Evolutionary conservation across 176 grass and related monocot genomes (phyloP).

Genomic region (Eragrostis nindensis): DNA sequence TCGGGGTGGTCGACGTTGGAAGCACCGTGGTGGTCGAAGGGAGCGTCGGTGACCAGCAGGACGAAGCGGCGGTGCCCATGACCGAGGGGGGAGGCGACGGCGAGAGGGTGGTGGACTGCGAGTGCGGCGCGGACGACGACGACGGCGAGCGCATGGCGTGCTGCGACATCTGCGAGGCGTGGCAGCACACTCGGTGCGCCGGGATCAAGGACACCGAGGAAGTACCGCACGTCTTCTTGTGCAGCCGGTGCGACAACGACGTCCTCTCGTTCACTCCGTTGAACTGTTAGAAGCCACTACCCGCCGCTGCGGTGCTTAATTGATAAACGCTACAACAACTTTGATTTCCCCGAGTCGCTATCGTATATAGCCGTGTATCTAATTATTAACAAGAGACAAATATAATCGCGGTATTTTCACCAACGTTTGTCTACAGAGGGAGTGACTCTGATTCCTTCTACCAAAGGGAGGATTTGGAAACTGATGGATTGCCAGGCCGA

Average conservation of each 20-base stretch:
- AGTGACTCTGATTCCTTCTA: too few relatives aligned
- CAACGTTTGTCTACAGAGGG: too few relatives aligned
- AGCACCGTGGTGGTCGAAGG: slow-evolving; percentile 63
- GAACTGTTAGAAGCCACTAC: slow-evolving; percentile 43
- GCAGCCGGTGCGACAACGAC: slow-evolving; percentile 63
- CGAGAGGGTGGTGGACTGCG: slow-evolving; percentile 58
- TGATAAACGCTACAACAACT: too few relatives aligned
- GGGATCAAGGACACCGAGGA: slow-evolving; percentile 63
- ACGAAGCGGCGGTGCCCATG: slow-evolving; percentile 27
- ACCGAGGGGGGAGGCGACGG: slow-evolving; percentile 53
- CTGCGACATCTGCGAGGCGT: slow-evolving; percentile 86
- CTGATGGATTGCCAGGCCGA: background rate
- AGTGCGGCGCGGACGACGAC: slow-evolving; percentile 73
- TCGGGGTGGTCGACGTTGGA: slow-evolving; percentile 47
- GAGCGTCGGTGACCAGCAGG: slow-evolving; percentile 32
- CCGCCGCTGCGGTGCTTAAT: too few relatives aligned
- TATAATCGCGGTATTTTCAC: too few relatives aligned
- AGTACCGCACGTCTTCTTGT: slow-evolving; percentile 68
- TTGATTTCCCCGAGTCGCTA: too few relatives aligned
- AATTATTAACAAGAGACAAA: too few relatives aligned
- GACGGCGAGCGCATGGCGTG: slow-evolving; percentile 82
- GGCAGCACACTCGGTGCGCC: slow-evolving; percentile 76
- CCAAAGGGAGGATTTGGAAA: background rate
- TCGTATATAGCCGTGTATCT: too few relatives aligned
- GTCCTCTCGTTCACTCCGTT: slow-evolving; percentile 61